Evolutionary conservation across 768 basidiomycete species (phyloP).

Genomic region (Russula sp.): DNA sequence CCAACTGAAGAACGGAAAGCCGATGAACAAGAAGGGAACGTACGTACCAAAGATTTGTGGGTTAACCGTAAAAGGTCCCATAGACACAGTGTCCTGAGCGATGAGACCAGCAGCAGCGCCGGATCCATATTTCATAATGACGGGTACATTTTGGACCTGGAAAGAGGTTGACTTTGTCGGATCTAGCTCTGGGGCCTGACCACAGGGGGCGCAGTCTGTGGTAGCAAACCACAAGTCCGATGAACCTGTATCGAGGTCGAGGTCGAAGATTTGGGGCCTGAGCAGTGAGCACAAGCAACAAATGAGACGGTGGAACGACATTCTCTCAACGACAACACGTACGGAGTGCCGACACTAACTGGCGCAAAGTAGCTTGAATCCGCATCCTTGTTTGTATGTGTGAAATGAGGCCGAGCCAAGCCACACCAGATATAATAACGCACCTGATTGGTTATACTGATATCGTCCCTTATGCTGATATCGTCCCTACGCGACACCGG

Average conservation of each 20-base stretch:
- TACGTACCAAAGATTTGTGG: slow-evolving; percentile 42
- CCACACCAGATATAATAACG: slow-evolving; percentile 13
- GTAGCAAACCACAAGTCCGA: slow-evolving; percentile 86
- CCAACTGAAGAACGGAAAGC: too few relatives aligned
- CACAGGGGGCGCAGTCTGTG: slow-evolving; percentile 42
- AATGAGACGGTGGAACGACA: neutral
- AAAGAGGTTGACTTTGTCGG: slow-evolving; percentile 36
- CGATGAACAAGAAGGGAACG: neutral
- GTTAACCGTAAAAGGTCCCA: slow-evolving; percentile 56
- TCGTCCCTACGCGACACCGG: slow-evolving; percentile 33
- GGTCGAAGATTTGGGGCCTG: slow-evolving; percentile 62
- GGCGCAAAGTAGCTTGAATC: slow-evolving; percentile 56
- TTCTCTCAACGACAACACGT: neutral
- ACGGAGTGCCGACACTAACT: slow-evolving; percentile 53
- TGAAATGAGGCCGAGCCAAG: neutral
- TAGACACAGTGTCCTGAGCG: slow-evolving; percentile 53
- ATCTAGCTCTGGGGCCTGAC: slow-evolving; percentile 40
- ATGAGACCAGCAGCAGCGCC: slow-evolving; percentile 55
- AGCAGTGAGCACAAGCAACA: slow-evolving; percentile 29
- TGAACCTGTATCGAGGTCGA: slow-evolving; percentile 89
- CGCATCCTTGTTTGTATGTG: slow-evolving; percentile 32
- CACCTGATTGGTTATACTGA: slow-evolving; percentile 51
- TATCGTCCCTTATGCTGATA: slow-evolving; percentile 37
- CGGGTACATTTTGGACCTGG: too few relatives aligned
- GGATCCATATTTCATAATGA: slow-evolving; percentile 60